A percentile compares a stretch with the other conserved stretches of the same genome.
phyloP scores from a whole-genome alignment of 306 rosid species.

The Trichosanthes cucumerina region DNA sequence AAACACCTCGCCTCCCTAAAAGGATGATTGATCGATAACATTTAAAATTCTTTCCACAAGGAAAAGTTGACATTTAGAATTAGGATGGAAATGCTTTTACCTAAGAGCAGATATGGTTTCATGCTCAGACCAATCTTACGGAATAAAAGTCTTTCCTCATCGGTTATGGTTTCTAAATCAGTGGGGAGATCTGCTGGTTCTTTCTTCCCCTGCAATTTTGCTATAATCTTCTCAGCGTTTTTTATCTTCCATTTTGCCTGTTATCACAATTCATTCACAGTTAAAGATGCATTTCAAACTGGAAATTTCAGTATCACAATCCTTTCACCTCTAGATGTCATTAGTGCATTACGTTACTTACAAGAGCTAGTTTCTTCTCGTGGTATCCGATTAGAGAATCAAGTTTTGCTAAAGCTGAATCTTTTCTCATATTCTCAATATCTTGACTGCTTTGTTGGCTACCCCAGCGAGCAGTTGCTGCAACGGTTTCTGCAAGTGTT shows the following conservation, averaged over 20 bases:
- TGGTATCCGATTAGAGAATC: slow-evolving; percentile 43
- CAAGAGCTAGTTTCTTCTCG: slow-evolving; percentile 52
- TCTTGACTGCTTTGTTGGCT: slow-evolving; percentile 43
- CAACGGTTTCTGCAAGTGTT: slow-evolving; percentile 82
- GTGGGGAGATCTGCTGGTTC: slow-evolving; percentile 67
- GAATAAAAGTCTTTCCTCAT: slow-evolving; percentile 69
- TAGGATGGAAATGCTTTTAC: slow-evolving; percentile 33
- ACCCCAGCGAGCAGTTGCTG: slow-evolving; percentile 85
- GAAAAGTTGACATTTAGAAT: slow-evolving; percentile 15
- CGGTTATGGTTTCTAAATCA: slow-evolving; percentile 80
- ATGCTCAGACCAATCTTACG: slow-evolving; percentile 87
- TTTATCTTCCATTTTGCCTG: slow-evolving; percentile 66
- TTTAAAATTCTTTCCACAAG: slow-evolving; percentile 11
- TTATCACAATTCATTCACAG: slow-evolving; percentile 15
- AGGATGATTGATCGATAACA: slow-evolving; percentile 11
- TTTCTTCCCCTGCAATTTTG: slow-evolving; percentile 49
- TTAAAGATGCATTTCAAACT: slow-evolving; percentile 19
- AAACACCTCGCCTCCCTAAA: slow-evolving; percentile 79
- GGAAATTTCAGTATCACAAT: neutral
- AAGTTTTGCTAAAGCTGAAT: slow-evolving; percentile 43
- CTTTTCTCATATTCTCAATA: slow-evolving; percentile 55
- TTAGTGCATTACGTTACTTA: slow-evolving; percentile 30
- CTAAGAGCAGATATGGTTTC: slow-evolving; percentile 76
- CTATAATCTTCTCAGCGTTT: slow-evolving; percentile 68
- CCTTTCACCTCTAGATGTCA: slow-evolving; percentile 9